Conservation (phyloP, 176 grass and related monocot genomes). For the Avena eriantha region DNA sequence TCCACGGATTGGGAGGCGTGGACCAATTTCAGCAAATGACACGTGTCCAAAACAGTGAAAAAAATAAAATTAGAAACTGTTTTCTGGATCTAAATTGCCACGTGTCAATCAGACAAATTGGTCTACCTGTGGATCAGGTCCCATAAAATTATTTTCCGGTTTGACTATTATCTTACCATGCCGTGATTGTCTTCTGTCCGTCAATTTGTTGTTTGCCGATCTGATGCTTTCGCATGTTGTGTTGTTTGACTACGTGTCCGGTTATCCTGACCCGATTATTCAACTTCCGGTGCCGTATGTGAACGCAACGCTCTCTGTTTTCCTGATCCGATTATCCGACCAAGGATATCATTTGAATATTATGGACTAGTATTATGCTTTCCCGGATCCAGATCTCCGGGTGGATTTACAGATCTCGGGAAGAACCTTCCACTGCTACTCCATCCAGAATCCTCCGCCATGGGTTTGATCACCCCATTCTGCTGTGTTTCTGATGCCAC, state of each 20-base stretch:
- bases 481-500: background rate
- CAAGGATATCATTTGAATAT: background rate
- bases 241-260: background rate
- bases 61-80: no score
- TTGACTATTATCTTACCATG: no score
- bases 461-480: background rate
- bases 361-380: no score
- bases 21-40: no score
- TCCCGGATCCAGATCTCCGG: background rate
- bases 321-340: background rate
- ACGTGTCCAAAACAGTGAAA: no score
- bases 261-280: no score
- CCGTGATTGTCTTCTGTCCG: background rate
- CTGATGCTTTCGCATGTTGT: background rate
- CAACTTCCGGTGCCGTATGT: background rate
- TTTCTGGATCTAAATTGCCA: no score
- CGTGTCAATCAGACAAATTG: no score
- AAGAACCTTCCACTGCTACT: background rate
- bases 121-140: no score
- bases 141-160: no score
- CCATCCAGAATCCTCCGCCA: background rate
- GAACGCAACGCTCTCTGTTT: background rate
- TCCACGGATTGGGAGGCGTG: no score
- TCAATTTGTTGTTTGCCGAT: background rate
- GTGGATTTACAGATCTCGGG: background rate